Evolutionary conservation across 371 early-diverging fungal species (phyloP).

Genomic region (Mucor saturninus): DNA sequence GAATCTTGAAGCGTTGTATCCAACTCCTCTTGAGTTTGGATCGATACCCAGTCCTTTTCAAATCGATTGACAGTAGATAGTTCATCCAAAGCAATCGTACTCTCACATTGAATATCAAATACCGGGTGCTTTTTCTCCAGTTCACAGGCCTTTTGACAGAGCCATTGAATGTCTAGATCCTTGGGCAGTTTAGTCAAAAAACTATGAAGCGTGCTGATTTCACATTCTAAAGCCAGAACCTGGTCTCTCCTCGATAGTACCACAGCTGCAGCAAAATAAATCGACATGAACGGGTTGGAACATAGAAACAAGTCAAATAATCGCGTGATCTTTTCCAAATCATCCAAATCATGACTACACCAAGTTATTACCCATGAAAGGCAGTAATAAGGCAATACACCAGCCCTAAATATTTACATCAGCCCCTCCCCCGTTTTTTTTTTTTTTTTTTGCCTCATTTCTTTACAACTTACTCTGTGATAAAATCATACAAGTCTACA

Average conservation of each 20-base stretch:
- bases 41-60: slow-evolving; percentile 22
- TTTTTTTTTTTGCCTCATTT: neutral
- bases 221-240: slow-evolving; percentile 53
- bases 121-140: slow-evolving; percentile 49
- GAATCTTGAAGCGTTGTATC: neutral
- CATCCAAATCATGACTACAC: slow-evolving; percentile 80
- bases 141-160: slow-evolving; percentile 46
- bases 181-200: slow-evolving; percentile 62
- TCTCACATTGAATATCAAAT: slow-evolving; percentile 43
- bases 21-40: slow-evolving; percentile 4
- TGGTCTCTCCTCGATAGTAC: slow-evolving; percentile 56
- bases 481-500: slow-evolving; percentile 49
- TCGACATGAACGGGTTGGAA: slow-evolving; percentile 73
- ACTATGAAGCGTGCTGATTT: slow-evolving; percentile 59
- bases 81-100: slow-evolving; percentile 46
- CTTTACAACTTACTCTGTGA: slow-evolving; percentile 45
- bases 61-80: slow-evolving; percentile 37
- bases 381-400: slow-evolving; percentile 78
- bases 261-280: slow-evolving; percentile 75
- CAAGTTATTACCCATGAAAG: slow-evolving; percentile 89
- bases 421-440: neutral
- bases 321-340: slow-evolving; percentile 60
- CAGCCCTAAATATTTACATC: slow-evolving; percentile 42
- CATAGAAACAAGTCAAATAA: slow-evolving; percentile 80
- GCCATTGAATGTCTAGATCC: slow-evolving; percentile 42